Base-by-base conservation (phyloP, 179 eudicot species). In the Nepenthes alata region DNA sequence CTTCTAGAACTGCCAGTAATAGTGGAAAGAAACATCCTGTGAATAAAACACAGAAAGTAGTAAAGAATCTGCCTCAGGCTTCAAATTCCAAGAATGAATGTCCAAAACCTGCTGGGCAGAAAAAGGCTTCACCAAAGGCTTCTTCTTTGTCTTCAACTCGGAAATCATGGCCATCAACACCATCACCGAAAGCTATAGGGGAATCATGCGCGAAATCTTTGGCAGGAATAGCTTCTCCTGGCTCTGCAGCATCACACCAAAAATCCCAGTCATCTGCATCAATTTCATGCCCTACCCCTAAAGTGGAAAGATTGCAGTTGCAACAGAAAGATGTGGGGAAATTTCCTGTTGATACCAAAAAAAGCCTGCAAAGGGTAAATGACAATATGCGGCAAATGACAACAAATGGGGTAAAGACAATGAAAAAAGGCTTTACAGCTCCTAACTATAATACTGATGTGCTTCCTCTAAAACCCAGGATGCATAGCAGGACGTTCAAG, bases 131-230 rank as follows among this genome's bases (percentile, higher is more conserved):
- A 36, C 59, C 85, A 2, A 86, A 77, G 65, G 45, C 45, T 41
- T 41, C 45, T 41, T 51, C 95, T 5, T 5, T 85, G 53, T 86
- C 89, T 16, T 75, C 95, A 55, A 75, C 85, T 12, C 83, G 95
- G 38, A 87, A 85, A 66, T 93, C 98, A 63, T 93, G 91, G 97
- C 93, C 97, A 48, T 77, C 97, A 44, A 65, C 85, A 61, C 95
- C 97, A 58, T 77, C 87, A 37, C 82, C 88, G 25, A 78, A 90
- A 82, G 58, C 74, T 62, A 51, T 75, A 6, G 85, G 85, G 60
- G 45, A 75, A 60, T 61, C 76, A 37, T 75, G 95, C 25, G 76
- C 85, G 74, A 87, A 72, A 75, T 76, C 78, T 56, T 74, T 85
- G 8, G 54, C 75, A 53, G 75, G 77, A 15, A 66, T 72, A 67